Evolutionary conservation across 2,329 filamentous ascomycete species (phyloP), one percentile per base, ranked within the genome.

Genomic region (Pseudogymnoascus sp.): DNA sequence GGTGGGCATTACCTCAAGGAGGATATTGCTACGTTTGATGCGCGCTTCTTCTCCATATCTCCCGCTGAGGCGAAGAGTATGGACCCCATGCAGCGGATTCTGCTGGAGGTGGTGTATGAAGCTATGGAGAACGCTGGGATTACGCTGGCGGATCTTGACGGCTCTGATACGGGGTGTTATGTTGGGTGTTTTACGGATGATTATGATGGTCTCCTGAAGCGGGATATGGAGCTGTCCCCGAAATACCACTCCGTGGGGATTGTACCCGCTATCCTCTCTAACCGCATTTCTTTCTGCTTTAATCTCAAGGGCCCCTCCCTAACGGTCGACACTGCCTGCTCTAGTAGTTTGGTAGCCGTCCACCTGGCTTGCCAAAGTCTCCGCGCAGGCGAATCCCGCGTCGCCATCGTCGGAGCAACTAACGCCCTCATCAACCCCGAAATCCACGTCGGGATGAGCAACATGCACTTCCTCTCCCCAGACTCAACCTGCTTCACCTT

Each of bases 271-370:
- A 53, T 69, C 10, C 62, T 65, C 15, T 64, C 68, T 5, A 68
- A 67, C 57, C 67, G 69, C 15, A 63, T 70, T 3, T 67, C 66
- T 7, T 69, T 69, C 62, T 69, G 64, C 38, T 70, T 70, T 60
- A 66, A 69, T 60, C 63, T 66, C 59, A 36, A 44, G 28, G 62
- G 62, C 7, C 62, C 62, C 9, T 62, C 57, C 33, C 59, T 67
- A 15, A 68, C 67, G 1, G 11, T 68, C 28, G 67, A 68, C 35
- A 68, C 67, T 7, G 67, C 60, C 1, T 68, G 64, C 31, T 64
- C 64, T 17, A 62, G 79, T 3, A 81, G 81, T 53, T 74, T 86
- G 10, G 78, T 83, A 2, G 79, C 80, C 0, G 73, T 85, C 3
- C 81, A 85, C 68, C 72, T 81, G 38, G 82, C 80, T 1, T 78